Evolutionary conservation across 1,139 yeast species (phyloP).

Genomic region (Yamadazyma epiphylla): DNA sequence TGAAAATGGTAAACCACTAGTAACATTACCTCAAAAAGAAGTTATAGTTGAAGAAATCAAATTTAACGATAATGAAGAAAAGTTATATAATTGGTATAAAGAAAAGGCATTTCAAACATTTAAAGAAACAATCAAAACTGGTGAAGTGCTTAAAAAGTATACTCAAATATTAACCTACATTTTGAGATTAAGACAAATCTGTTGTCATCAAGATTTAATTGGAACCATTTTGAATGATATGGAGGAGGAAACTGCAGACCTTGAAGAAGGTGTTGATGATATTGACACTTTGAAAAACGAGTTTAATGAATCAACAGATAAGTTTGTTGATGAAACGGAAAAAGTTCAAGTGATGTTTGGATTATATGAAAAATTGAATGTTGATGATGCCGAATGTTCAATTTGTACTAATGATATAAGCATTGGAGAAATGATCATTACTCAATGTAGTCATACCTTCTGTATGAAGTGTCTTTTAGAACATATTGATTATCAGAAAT

Average conservation of each 20-base stretch:
- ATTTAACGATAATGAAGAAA: conserved; percentile 63
- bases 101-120: conserved; percentile 68
- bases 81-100: conserved; percentile 67
- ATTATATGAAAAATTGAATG: conserved; percentile 20
- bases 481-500: conserved; percentile 52
- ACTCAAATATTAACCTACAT: conserved; percentile 82
- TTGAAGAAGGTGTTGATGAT: conserved; percentile 16
- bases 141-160: conserved; percentile 70
- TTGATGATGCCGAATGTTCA: conserved; percentile 71
- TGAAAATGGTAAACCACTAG: conserved; percentile 69
- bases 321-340: conserved; percentile 30
- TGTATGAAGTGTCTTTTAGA: conserved; percentile 74
- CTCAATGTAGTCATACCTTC: conserved; percentile 79
- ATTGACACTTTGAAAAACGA: conserved; percentile 4
- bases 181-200: conserved; percentile 77
- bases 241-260: conserved; percentile 31
- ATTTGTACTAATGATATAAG: conserved; percentile 72
- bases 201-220: conserved; percentile 76
- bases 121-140: conserved; percentile 56
- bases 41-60: conserved; percentile 64
- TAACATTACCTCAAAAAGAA: conserved; percentile 73
- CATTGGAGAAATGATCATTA: conserved; percentile 53
- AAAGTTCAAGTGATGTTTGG: conserved; percentile 25
- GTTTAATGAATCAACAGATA: conserved; percentile 13
- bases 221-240: conserved; percentile 36